Percentiles rank a stretch among this genome's conserved stretches.
phyloP scores from a whole-genome alignment of 1,284 basidiomycete species.

The Heterobasidion irregulare region DNA sequence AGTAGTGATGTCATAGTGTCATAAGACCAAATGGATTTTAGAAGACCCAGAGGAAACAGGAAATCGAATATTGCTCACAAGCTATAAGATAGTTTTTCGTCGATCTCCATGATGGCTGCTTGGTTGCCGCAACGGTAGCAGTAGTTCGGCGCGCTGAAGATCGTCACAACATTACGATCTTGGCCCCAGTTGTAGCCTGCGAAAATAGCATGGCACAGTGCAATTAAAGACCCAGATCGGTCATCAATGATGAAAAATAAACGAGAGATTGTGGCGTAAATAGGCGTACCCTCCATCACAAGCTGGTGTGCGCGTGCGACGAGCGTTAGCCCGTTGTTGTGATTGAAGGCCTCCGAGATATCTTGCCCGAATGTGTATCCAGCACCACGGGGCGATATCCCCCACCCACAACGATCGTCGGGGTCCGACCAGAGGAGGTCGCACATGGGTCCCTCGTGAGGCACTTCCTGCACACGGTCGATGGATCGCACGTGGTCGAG shows the following conservation, averaged over 20 bases:
- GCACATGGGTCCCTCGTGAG: constrained; percentile 99
- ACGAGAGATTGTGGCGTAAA: constrained; percentile 2
- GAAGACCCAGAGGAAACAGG: constrained; percentile 3
- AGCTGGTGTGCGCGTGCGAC: constrained; percentile 95
- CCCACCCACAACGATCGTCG: constrained; percentile 99
- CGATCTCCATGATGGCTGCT: constrained; percentile 99
- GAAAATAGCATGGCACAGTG: background rate
- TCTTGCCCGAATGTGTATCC: constrained; percentile 99
- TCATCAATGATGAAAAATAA: background rate
- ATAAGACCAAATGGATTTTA: constrained; percentile 2
- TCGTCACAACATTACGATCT: constrained; percentile 99
- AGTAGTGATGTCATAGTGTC: constrained; percentile 1
- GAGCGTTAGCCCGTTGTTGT: constrained; percentile 97
- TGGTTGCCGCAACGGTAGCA: constrained; percentile 99
- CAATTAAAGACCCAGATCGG: background rate
- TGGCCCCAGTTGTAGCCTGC: constrained; percentile 94
- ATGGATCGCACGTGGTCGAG: constrained; percentile 98
- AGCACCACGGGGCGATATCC: constrained; percentile 96
- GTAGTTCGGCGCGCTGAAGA: constrained; percentile 98
- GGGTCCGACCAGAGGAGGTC: constrained; percentile 99
- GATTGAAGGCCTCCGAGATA: constrained; percentile 97
- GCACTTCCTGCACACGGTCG: constrained; percentile 97
- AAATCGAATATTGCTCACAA: constrained; percentile 48
- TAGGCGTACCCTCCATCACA: constrained; percentile 87
- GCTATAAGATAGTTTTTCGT: constrained; percentile 95